phyloP scores from a whole-genome alignment of 2,329 filamentous ascomycete genomes.

The Aspergillus aculeatus region DNA sequence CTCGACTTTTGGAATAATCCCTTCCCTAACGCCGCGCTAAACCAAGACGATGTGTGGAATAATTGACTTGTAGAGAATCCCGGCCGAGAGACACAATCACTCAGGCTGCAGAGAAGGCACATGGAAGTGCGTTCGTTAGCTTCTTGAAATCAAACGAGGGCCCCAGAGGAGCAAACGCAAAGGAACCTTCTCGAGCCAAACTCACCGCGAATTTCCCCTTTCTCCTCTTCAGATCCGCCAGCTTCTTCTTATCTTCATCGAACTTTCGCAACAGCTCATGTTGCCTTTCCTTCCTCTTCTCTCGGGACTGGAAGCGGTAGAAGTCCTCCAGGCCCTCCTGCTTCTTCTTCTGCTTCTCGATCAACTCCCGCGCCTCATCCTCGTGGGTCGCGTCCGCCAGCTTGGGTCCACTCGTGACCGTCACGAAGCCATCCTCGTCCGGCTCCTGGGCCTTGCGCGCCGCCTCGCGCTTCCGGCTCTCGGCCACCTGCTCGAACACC shows the following conservation, averaged over 20 bases:
- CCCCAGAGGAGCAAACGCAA: neutral
- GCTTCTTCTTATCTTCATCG: constrained; percentile 71
- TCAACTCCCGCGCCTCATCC: constrained; percentile 64
- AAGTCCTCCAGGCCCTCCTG: constrained; percentile 68
- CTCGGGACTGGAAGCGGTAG: constrained; percentile 79
- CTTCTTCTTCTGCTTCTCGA: constrained; percentile 62
- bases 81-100: constrained; percentile 19
- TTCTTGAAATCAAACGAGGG: neutral
- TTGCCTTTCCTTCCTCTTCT: constrained; percentile 75
- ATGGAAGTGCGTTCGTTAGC: constrained; percentile 1
- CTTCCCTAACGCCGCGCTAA: constrained; percentile 34
- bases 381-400: constrained; percentile 70
- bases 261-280: constrained; percentile 68
- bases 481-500: constrained; percentile 66
- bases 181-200: neutral
- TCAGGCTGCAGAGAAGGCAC: constrained; percentile 30
- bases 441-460: constrained; percentile 70
- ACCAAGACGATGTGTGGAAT: constrained; percentile 16
- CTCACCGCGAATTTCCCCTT: constrained; percentile 59
- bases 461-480: constrained; percentile 63
- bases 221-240: constrained; percentile 68
- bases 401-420: constrained; percentile 75
- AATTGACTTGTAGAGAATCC: constrained; percentile 1
- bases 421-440: constrained; percentile 94
- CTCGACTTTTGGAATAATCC: constrained; percentile 8